A percentile compares a stretch with the other conserved stretches of the same genome.
Evolutionary conservation across 306 rosid species (phyloP).

Genomic region (Rosa lucieae): DNA sequence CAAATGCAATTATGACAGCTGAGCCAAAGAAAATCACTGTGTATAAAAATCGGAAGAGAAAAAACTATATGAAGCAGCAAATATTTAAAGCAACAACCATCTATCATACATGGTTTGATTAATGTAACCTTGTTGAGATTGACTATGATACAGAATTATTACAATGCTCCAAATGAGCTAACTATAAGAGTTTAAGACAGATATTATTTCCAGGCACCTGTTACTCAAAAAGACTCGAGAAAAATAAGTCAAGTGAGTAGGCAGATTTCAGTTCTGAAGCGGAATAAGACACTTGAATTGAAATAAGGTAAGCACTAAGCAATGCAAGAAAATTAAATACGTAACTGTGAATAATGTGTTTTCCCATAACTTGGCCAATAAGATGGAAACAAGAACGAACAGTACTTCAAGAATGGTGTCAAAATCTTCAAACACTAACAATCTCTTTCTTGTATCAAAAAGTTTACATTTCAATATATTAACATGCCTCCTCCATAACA

Average conservation of each 20-base stretch:
- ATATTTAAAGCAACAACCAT: not conserved
- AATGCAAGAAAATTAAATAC: not conserved
- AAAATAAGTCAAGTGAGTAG: not conserved
- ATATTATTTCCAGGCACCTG: not conserved
- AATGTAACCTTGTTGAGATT: not conserved
- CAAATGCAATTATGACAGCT: not conserved
- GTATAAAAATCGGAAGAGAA: not conserved
- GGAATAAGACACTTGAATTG: not conserved
- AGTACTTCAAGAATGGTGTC: slow-evolving; percentile 29
- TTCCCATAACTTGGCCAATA: slow-evolving; percentile 14
- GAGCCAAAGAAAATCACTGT: not conserved
- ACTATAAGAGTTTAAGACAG: not conserved
- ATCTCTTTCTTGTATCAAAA: slow-evolving; percentile 37
- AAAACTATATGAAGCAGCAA: not conserved
- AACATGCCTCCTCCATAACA: slow-evolving; percentile 42
- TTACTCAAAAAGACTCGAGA: not conserved
- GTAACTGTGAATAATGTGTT: not conserved
- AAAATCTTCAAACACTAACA: slow-evolving; percentile 31
- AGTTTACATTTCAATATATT: slow-evolving; percentile 39
- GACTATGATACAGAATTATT: not conserved
- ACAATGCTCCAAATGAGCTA: not conserved
- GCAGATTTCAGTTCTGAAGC: not conserved
- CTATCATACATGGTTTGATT: not conserved
- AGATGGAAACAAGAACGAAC: slow-evolving; percentile 18
- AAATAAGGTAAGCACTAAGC: not conserved